These are phyloP conservation scores for Ceratocystis harringtonii DNA, from an alignment of 2,329 filamentous ascomycete species.

Conservation along the genomic window DNA sequence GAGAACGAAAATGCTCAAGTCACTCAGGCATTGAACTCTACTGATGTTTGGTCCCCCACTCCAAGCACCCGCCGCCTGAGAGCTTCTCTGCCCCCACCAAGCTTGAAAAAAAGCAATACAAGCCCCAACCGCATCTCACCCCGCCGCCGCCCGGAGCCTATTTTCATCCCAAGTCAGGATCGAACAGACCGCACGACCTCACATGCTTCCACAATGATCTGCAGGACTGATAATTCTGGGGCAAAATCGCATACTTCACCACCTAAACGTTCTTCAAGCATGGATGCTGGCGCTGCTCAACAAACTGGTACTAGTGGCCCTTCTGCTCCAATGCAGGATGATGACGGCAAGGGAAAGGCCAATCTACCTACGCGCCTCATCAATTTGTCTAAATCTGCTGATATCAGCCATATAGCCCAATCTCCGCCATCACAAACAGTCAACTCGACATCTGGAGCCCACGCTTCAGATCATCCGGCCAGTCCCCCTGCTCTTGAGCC, in stretches of 20 bases:
- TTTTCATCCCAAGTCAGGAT: conserved; percentile 7
- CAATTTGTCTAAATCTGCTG: neutral
- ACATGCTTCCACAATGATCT: neutral
- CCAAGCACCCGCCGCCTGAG: neutral
- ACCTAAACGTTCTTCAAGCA: neutral
- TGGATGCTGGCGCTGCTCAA: neutral
- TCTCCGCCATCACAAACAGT: neutral
- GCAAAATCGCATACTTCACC: neutral
- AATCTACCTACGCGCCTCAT: neutral
- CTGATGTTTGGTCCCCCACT: too few species aligned
- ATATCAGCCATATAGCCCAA: neutral
- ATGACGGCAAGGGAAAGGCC: neutral
- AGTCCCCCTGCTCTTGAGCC: neutral
- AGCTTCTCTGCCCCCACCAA: neutral
- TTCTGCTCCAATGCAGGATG: neutral
- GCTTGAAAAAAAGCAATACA: neutral
- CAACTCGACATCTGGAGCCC: neutral
- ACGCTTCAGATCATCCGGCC: neutral
- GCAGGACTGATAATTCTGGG: neutral
- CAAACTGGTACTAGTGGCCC: neutral
- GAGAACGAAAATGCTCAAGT: neutral
- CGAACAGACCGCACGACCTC: neutral
- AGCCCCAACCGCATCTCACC: neutral
- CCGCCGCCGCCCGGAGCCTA: conserved; percentile 3
- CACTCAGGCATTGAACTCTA: too few species aligned